These are phyloP conservation scores for Coelastrella sp. DNA, from an alignment of 139 green algal species.

Conservation along the genomic window DNA sequence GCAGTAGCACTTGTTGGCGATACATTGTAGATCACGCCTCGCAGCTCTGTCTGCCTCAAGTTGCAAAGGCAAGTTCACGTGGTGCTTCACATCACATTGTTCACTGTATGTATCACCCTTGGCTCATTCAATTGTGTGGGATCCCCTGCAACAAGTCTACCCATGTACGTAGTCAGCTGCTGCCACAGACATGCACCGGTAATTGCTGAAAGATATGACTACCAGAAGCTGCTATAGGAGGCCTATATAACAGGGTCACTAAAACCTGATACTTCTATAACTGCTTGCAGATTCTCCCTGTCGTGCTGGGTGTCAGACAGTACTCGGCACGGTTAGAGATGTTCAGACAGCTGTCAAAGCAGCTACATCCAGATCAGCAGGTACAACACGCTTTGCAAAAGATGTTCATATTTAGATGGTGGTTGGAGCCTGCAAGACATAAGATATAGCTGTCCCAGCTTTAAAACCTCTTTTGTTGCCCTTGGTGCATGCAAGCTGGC, in stretches of 20 bases:
- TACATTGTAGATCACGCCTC: conserved; percentile 36
- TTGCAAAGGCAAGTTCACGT: conserved; percentile 24
- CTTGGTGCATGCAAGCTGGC: too few relatives aligned
- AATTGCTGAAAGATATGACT: too few relatives aligned
- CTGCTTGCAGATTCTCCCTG: conserved; percentile 62
- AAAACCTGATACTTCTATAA: background rate
- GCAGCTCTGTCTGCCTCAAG: background rate
- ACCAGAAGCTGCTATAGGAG: too few relatives aligned
- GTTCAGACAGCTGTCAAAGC: conserved; percentile 67
- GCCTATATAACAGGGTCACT: too few relatives aligned
- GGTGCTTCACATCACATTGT: background rate
- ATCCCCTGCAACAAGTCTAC: too few relatives aligned
- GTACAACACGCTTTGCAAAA: background rate
- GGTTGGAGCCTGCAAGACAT: too few relatives aligned
- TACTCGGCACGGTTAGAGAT: conserved; percentile 80
- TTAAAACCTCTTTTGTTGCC: too few relatives aligned
- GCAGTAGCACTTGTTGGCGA: conserved; percentile 39
- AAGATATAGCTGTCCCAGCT: too few relatives aligned
- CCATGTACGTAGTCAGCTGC: too few relatives aligned
- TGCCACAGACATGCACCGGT: background rate
- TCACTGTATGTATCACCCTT: background rate
- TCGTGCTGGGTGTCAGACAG: conserved; percentile 72
- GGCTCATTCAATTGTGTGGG: too few relatives aligned
- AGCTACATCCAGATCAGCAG: conserved; percentile 51
- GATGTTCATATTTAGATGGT: too few relatives aligned